A percentile compares a stretch with the other conserved stretches of the same genome.
These are phyloP conservation scores for Leishmania amazonensis DNA, from an alignment of 208 protist genomes.

Conservation along the genomic window DNA sequence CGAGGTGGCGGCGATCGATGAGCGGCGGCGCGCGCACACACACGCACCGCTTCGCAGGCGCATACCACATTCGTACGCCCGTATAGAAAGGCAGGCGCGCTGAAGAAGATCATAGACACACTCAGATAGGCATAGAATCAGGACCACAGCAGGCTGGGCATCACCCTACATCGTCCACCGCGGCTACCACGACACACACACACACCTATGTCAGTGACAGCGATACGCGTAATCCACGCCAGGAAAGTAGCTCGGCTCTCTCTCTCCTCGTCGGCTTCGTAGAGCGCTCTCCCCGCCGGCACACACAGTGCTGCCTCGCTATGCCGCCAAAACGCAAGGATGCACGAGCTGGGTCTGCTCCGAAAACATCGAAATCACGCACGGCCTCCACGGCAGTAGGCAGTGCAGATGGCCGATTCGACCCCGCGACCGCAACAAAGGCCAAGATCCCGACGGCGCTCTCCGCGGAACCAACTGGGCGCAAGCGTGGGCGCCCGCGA, in stretches of 20 bases:
- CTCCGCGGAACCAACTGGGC: neutral
- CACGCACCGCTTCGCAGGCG: neutral
- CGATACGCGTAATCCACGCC: neutral
- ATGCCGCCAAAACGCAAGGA: neutral
- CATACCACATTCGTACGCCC: no score
- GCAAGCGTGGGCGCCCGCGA: slow-evolving; percentile 1
- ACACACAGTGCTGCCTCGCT: neutral
- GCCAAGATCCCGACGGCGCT: neutral
- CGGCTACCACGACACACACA: neutral
- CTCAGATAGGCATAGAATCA: neutral
- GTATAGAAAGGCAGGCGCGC: neutral
- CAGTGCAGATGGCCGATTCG: neutral
- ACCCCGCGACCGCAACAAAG: neutral
- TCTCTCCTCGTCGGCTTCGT: neutral
- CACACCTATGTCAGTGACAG: neutral
- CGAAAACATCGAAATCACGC: neutral
- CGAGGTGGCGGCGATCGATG: no score
- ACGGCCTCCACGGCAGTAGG: neutral
- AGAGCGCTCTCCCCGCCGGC: neutral
- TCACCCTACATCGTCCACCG: neutral
- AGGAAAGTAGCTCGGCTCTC: neutral
- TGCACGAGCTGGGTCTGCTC: neutral
- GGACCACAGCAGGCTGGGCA: neutral
- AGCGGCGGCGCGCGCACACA: neutral
- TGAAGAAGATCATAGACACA: neutral